Evolutionary conservation across 192 early-diverging fungal species (phyloP), one percentile per base, ranked within the genome.

Genomic region (Mortierella hygrophila): DNA sequence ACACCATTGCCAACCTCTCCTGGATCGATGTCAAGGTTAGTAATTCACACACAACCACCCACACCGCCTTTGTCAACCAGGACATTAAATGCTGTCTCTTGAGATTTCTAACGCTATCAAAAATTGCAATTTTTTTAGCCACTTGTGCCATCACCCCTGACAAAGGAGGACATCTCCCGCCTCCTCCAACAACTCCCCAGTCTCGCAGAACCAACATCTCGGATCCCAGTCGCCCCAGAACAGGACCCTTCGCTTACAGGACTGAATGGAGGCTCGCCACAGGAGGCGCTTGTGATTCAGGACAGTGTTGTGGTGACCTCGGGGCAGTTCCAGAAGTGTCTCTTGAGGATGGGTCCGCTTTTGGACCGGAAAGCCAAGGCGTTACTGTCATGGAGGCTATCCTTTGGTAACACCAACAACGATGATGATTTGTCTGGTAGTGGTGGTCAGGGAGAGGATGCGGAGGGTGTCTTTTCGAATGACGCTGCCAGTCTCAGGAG

Each of bases 11-110:
- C 70, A 86, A 81, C 42, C 72, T 86, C 11, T 86, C 84, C 0
- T 86, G 84, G 84, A 81, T 86, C 26, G 84, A 86, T 46, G 41
- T 86, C 16, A 86, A 86, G 83, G 83, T 85, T 49, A 13, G 68
- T n/a, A n/a, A n/a, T n/a, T n/a, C n/a, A n/a, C n/a, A n/a, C n/a
- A n/a, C n/a, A n/a, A n/a, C n/a, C n/a, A n/a, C n/a, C n/a, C n/a
- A n/a, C n/a, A 21, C 49, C 20, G 21, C 0, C 21, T 15, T n/a
- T 60, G 37, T 75, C 23, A 35, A 38, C 10, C 8, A 47, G 0
- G 26, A 9, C 47, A 35, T 21, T 71, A 9, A 11, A 44, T 44
- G 44, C 1, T 44, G 21, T 71, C 2, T 23, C 1, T 13, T 26
- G n/a, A 44, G 3, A 46, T 11, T 11, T 46, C 49, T 52, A 18